phyloP scores from a whole-genome alignment of 1,284 basidiomycete species.

The Cutaneotrichosporon curvatum region DNA sequence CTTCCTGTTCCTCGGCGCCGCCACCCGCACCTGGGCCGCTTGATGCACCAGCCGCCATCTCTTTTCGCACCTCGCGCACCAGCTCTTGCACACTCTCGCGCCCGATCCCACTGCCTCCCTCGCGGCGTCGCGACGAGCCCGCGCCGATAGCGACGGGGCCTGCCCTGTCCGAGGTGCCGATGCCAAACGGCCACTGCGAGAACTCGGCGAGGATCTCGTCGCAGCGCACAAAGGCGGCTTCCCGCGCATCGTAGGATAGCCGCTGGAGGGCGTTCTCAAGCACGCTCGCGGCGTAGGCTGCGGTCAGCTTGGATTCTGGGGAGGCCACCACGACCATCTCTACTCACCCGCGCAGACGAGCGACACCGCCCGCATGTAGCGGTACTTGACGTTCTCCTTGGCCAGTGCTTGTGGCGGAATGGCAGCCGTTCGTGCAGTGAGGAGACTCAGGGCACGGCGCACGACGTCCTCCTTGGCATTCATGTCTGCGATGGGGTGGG shows the following conservation, averaged over 20 bases:
- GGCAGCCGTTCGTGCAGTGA: slow-evolving; percentile 76
- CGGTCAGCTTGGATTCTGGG: slow-evolving; percentile 4
- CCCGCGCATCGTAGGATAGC: slow-evolving; percentile 80
- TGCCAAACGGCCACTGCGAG: slow-evolving; percentile 78
- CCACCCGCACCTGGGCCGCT: slow-evolving; percentile 56
- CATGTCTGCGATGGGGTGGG: slow-evolving; percentile 86
- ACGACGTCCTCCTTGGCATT: slow-evolving; percentile 80
- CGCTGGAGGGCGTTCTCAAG: slow-evolving; percentile 84
- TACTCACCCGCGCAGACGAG: slow-evolving; percentile 66
- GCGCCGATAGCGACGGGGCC: slow-evolving; percentile 40
- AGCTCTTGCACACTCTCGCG: slow-evolving; percentile 70
- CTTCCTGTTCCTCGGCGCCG: slow-evolving; percentile 60
- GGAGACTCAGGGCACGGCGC: slow-evolving; percentile 62
- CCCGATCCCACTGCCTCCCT: slow-evolving; percentile 40
- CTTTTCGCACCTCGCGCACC: slow-evolving; percentile 68
- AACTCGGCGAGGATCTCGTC: slow-evolving; percentile 89
- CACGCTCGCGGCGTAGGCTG: slow-evolving; percentile 82
- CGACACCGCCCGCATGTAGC: slow-evolving; percentile 70
- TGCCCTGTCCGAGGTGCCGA: slow-evolving; percentile 29
- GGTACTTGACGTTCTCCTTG: slow-evolving; percentile 69
- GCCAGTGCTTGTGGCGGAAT: slow-evolving; percentile 62
- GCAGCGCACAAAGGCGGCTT: slow-evolving; percentile 80
- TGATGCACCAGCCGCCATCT: slow-evolving; percentile 53
- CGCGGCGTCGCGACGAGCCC: slow-evolving; percentile 35
- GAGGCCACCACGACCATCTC: too few species aligned